Evolutionary conservation across 2,329 filamentous ascomycete genomes (phyloP).

Genomic region (Aspergillus novoparasiticus): DNA sequence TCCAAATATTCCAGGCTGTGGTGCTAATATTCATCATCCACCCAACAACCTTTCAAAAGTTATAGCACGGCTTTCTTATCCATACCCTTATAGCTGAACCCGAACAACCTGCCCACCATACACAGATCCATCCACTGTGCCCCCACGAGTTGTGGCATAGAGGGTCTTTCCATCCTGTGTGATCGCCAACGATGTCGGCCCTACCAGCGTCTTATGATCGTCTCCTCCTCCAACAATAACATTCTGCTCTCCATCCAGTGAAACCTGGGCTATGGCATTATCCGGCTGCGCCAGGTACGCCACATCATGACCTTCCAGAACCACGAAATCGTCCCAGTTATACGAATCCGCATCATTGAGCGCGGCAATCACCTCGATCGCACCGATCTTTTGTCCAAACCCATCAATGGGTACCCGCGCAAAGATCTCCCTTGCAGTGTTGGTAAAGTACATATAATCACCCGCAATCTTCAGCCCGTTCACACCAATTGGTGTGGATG

Average conservation of each 20-base stretch:
- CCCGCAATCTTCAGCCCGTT: slow-evolving; percentile 21
- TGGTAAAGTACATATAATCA: slow-evolving; percentile 18
- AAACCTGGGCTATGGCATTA: slow-evolving; percentile 11
- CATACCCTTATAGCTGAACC: not conserved
- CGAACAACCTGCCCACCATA: slow-evolving; percentile 12
- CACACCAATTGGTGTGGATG: slow-evolving; percentile 17
- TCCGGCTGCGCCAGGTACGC: slow-evolving; percentile 18
- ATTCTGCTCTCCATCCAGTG: slow-evolving; percentile 7
- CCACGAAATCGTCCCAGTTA: slow-evolving; percentile 21
- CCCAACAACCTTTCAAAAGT: too few relatives aligned
- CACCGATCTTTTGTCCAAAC: slow-evolving; percentile 3
- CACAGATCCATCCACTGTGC: not conserved
- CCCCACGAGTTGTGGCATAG: slow-evolving; percentile 14
- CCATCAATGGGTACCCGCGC: slow-evolving; percentile 8
- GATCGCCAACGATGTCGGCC: slow-evolving; percentile 10
- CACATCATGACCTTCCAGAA: slow-evolving; percentile 11
- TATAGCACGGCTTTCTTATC: too few relatives aligned
- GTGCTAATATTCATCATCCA: too few relatives aligned
- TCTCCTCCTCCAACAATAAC: slow-evolving; percentile 12
- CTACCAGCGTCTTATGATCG: slow-evolving; percentile 2
- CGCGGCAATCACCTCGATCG: slow-evolving; percentile 12
- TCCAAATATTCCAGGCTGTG: too few relatives aligned
- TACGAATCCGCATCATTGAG: not conserved
- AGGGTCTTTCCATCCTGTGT: not conserved
- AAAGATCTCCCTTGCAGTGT: slow-evolving; percentile 13